These are phyloP conservation scores for Trypanosoma boissoni DNA, from an alignment of 208 protist species.

Conservation along the genomic window DNA sequence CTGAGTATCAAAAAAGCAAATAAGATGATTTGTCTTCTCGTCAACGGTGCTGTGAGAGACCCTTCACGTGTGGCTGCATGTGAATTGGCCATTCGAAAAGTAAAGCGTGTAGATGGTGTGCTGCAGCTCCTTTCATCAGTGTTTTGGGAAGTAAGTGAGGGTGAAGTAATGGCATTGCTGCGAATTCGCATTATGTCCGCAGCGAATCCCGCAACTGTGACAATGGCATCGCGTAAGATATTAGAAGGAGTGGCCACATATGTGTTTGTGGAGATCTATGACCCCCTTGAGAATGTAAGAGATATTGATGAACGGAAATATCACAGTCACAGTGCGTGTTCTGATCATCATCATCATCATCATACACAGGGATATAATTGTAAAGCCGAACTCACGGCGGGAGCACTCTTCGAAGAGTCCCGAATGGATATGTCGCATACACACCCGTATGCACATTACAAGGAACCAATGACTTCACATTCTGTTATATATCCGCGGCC, in stretches of 20 bases:
- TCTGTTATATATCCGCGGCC: too few species aligned
- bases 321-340: too few species aligned
- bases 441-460: too few species aligned
- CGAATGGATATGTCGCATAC: too few species aligned
- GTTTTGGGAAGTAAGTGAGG: conserved; percentile 44
- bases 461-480: background rate
- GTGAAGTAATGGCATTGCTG: conserved; percentile 53
- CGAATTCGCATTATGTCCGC: conserved; percentile 40
- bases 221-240: conserved; percentile 25
- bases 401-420: too few species aligned
- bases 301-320: background rate
- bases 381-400: too few species aligned
- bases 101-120: conserved; percentile 50
- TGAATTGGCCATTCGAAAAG: conserved; percentile 39
- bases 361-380: conserved; percentile 22
- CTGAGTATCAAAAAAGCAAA: conserved; percentile 21
- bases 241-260: conserved; percentile 37
- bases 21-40: conserved; percentile 46
- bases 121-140: conserved; percentile 46
- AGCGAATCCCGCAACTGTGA: conserved; percentile 37
- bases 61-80: conserved; percentile 16
- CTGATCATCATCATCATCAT: conserved; percentile 8
- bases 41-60: conserved; percentile 60
- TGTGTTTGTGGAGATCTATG: conserved; percentile 51
- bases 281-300: conserved; percentile 9